Base-by-base conservation (phyloP, 345 rosid species). In the Aurinia saxatilis region DNA sequence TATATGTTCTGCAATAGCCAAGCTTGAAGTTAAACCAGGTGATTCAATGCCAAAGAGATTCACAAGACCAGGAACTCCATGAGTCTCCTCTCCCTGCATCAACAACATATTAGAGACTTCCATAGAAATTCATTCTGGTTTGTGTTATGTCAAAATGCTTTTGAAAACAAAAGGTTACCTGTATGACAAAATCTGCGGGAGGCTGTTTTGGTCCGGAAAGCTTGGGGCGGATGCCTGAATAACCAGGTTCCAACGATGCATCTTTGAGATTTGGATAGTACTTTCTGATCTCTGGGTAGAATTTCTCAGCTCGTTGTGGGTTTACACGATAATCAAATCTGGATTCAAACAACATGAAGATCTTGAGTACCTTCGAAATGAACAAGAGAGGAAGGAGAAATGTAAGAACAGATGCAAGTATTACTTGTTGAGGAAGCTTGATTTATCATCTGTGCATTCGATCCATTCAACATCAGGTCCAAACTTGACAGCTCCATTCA, bases 381-480 rank as follows among this genome's bases (percentile, higher is more conserved):
- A 19, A 53, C 30, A 9, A 35, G 17, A 31, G 31, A 30, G 16
- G n/a, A 13, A 70, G 15, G 11, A 44, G n/a, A 19, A 16, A 16
- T 34, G 12, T n/a, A 52, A 37, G 39, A 31, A 42, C 25, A 48
- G 29, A 79, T n/a, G 17, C 47, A 72, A 57, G 31, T 17, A 21
- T 57, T 82, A 86, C 96, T 68, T 81, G 57, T 92, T 83, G 55
- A 87, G 84, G 74, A 87, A 92, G 88, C 82, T 84, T 30, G 84
- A 76, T 59, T 67, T 40, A 37, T 86, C 93, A 15, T 80, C 85
- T 37, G 54, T 17, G 68, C 81, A 74, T 39, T 76, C 39, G 40
- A 87, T 85, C 96, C 98, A 92, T 63, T 92, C 96, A 45, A 92
- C 96, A 75, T 92, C 87, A 0, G 98, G 98, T 42, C 98, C 96